These are phyloP conservation scores for Sporobolomyces pararoseus DNA, from an alignment of 768 basidiomycete species.

Conservation along the genomic window DNA sequence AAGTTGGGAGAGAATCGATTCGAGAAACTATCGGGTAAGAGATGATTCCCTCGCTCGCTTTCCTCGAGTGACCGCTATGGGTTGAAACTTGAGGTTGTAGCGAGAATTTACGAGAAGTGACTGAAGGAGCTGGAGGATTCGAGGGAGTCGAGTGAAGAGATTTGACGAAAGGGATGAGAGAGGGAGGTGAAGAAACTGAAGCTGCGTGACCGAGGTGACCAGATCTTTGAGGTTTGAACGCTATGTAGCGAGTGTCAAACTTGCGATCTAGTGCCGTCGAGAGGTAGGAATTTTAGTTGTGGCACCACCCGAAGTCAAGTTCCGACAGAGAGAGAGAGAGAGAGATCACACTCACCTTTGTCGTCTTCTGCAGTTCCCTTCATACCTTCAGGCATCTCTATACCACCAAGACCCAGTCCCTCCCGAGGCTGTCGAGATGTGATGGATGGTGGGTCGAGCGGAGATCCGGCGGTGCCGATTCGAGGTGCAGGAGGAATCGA, in stretches of 20 bases:
- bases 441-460: not conserved
- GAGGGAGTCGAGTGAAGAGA: not conserved
- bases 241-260: slow-evolving; percentile 1
- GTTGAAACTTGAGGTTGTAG: not conserved
- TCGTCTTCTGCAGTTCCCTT: not conserved
- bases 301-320: not conserved
- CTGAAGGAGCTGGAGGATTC: not conserved
- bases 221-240: not conserved
- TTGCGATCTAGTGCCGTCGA: not conserved
- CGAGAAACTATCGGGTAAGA: slow-evolving; percentile 33
- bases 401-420: slow-evolving; percentile 24
- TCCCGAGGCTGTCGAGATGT: not conserved
- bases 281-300: not conserved
- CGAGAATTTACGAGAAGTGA: slow-evolving; percentile 9
- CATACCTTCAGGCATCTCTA: slow-evolving; percentile 21
- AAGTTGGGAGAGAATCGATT: slow-evolving; percentile 23
- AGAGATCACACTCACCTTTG: not conserved
- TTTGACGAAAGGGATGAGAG: slow-evolving; percentile 21
- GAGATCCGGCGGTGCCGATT: slow-evolving; percentile 10
- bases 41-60: slow-evolving; percentile 17
- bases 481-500: slow-evolving; percentile 4
- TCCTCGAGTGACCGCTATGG: not conserved
- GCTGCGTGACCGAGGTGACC: not conserved
- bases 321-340: not conserved
- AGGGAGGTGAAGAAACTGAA: slow-evolving; percentile 26